Evolutionary conservation across 2,329 filamentous ascomycete genomes (phyloP), one percentile per base, ranked within the genome.

Genomic region (Venturia effusa): DNA sequence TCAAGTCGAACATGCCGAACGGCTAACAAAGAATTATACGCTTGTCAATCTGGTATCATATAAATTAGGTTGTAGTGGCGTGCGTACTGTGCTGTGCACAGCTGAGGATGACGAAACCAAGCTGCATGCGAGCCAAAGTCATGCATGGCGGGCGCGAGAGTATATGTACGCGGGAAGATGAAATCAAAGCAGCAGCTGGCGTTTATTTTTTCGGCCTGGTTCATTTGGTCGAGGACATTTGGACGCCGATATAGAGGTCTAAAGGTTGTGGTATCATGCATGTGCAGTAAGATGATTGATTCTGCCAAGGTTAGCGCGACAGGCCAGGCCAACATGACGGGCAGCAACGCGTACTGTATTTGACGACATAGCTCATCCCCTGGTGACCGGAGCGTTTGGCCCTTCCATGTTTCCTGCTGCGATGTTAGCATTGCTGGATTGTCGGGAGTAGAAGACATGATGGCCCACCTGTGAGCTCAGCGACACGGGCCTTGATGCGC

Each of bases 401-500:
- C 37, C 40, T 41, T 60, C 59, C 59, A 60, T 60, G 40, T 60
- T 60, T 41, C 59, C 59, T 60, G 4, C 43, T 15, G n/a, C 27
- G n/a, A 27, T 40, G 40, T 60, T 43, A 60, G 59, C 37, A 30
- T 60, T 40, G 34, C 24, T 10, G 11, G 27, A 27, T 60, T 5
- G 19, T 3, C 15, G 6, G 8, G n/a, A 10, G 24, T 41, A 37
- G 3, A 15, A n/a, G 19, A 40, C n/a, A 7, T 17, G 59, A 57
- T n/a, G 41, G 19, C 41, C 32, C 1, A 70, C 88, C 88, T 1
- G 94, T 99, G 70, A 99, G 78, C 75, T 97, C 92, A 62, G 94
- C 94, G 65, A 99, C 94, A 67, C 94, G 88, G 66, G 94, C 94
- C 79, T 97, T 97, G 83, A 99, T 99, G 67, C 94, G 89, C 60